phyloP scores from a whole-genome alignment of 208 protist genomes.

The Crithidia mellificae region DNA sequence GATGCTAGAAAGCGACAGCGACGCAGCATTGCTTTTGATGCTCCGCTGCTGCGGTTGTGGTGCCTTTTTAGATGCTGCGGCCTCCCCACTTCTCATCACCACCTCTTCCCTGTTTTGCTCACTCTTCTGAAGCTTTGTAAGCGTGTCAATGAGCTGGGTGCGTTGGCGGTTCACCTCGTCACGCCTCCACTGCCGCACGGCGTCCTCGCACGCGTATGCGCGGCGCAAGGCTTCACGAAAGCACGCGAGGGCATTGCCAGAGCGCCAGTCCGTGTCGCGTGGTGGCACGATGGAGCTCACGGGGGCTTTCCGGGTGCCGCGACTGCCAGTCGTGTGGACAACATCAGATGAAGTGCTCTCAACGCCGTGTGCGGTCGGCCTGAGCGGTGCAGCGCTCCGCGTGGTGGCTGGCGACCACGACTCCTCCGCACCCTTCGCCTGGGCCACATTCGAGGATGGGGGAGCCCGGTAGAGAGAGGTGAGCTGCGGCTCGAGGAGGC shows the following conservation, averaged over 20 bases:
- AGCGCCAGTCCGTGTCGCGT: neutral
- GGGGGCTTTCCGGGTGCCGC: neutral
- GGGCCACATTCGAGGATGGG: neutral
- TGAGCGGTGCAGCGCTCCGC: neutral
- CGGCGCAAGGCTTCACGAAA: constrained; percentile 26
- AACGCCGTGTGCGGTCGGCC: too few species aligned
- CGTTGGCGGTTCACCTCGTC: constrained; percentile 17
- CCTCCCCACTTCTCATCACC: too few species aligned
- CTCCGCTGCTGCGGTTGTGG: neutral
- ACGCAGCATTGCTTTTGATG: neutral
- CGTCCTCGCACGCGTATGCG: constrained; percentile 30
- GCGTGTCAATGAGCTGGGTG: constrained; percentile 8
- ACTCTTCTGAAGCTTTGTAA: constrained; percentile 4
- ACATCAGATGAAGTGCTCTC: too few species aligned
- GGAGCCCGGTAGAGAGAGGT: constrained; percentile 27
- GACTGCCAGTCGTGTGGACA: too few species aligned
- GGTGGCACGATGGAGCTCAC: neutral
- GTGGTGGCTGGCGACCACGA: neutral
- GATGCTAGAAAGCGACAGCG: neutral
- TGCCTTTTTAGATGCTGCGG: too few species aligned
- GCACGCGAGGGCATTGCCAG: constrained; percentile 3
- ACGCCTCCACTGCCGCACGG: constrained; percentile 12
- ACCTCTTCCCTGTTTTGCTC: too few species aligned
- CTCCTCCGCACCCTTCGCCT: neutral
- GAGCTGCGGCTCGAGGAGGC: constrained; percentile 3